These are phyloP conservation scores for Boletus barrowsii DNA, from an alignment of 768 basidiomycete species.

Conservation along the genomic window DNA sequence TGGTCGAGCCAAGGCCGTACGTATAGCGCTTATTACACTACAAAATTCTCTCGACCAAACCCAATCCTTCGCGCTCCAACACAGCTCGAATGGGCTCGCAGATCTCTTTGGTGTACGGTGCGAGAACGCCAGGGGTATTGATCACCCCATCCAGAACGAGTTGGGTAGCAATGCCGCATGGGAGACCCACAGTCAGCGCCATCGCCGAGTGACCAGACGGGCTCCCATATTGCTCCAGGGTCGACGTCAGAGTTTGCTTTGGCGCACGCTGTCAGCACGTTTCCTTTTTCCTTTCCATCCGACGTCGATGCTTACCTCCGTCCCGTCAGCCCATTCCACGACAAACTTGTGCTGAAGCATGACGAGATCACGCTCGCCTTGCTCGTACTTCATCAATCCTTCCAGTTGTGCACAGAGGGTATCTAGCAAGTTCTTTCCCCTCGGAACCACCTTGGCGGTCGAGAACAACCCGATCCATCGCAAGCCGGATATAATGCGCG, in stretches of 20 bases:
- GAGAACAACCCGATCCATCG: slow-evolving; percentile 95
- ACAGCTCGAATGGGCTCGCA: slow-evolving; percentile 68
- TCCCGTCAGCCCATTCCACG: slow-evolving; percentile 85
- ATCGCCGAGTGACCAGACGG: slow-evolving; percentile 82
- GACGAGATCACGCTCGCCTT: slow-evolving; percentile 91
- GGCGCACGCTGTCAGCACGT: slow-evolving; percentile 1
- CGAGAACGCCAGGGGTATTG: slow-evolving; percentile 72
- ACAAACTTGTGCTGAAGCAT: slow-evolving; percentile 99
- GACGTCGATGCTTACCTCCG: slow-evolving; percentile 41
- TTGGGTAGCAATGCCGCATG: slow-evolving; percentile 92
- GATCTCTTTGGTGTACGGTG: slow-evolving; percentile 84
- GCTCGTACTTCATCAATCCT: slow-evolving; percentile 86
- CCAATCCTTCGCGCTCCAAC: slow-evolving; percentile 73
- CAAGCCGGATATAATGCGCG: slow-evolving; percentile 83
- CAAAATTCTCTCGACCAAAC: slow-evolving; percentile 65
- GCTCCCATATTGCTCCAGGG: slow-evolving; percentile 84
- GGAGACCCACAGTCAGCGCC: slow-evolving; percentile 88
- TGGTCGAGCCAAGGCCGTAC: too few relatives aligned
- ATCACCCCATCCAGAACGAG: slow-evolving; percentile 86
- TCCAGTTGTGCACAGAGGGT: slow-evolving; percentile 91
- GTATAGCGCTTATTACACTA: slow-evolving; percentile 29
- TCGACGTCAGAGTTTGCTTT: slow-evolving; percentile 85
- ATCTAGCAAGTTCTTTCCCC: slow-evolving; percentile 80
- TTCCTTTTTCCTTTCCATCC: background rate
- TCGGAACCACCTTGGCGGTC: slow-evolving; percentile 52